Evolutionary conservation across 331 rosid species (phyloP), one percentile per base, ranked within the genome.

Genomic region (Cydonia oblonga): DNA sequence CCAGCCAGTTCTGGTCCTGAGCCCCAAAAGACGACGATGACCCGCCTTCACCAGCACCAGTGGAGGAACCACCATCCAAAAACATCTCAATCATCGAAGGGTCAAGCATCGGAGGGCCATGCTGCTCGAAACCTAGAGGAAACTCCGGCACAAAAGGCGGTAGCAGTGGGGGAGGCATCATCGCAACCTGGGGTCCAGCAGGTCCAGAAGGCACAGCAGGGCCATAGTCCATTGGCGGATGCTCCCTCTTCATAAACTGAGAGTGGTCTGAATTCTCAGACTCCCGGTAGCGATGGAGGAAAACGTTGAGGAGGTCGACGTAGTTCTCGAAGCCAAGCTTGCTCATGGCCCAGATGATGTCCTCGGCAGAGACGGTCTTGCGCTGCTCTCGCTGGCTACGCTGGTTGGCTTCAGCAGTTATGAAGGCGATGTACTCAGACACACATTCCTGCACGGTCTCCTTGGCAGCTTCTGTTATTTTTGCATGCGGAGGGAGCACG

Each of bases 381-480:
- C 91, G 78, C 62, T 78, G 83, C 67, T 87, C 87, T 0, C 33
- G 61, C 26, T 68, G 74, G 76, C 92, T 83, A 0, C 76, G 81
- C 49, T 82, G 75, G 66, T 79, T 89, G 28, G 88, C 96, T 26
- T 81, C 86, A 0, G 71, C 63, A 0, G 96, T 89, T 26, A 87
- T 57, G 74, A 81, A 85, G 78, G 85, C 77, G 16, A 89, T 89
- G 82, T 64, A 89, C 79, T 87, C 90, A 0, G 82, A 78, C 12
- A 75, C 90, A 25, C 86, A 85, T 19, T 78, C 85, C 3, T 80
- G 77, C 11, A 89, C 42, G 0, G 64, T 66, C 79, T 78, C 87
- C 66, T 89, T 89, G 2, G 90, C 81, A 2, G 83, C 90, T 24
- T 85, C 88, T 0, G 82, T 65, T 18, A 87, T 82, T 29, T 80